Evolutionary conservation across 2,329 filamentous ascomycete genomes (phyloP), one percentile per base, ranked within the genome.

Genomic region (Botrytis cinerea): DNA sequence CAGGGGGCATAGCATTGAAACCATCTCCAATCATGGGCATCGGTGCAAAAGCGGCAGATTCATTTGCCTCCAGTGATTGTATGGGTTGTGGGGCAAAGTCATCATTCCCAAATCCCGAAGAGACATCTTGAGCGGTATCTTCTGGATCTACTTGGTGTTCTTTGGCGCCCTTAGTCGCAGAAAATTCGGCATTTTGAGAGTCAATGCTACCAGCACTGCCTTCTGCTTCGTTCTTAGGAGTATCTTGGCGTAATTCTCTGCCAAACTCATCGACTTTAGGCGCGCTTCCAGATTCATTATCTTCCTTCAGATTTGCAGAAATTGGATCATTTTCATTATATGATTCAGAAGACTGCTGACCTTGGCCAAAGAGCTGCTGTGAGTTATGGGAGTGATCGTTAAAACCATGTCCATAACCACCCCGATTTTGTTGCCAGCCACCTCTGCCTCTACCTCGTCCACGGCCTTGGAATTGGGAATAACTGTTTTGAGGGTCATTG

Each of bases 401-500:
- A 67, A 75, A 77, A 69, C 76, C 78, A 77, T 79, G 75, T 62
- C 77, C 78, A 75, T 78, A 78, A 54, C 77, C 76, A 71, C 79
- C 79, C 62, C 79, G 76, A 57, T 78, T 73, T 70, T 75, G 76
- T 43, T 76, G 77, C 70, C 46, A 73, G n/a, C 80, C 82, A 45
- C 71, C 63, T 61, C 82, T 77, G 71, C 81, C 81, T 75, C 82
- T 81, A 73, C 82, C 79, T 62, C 81, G 78, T 75, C 83, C 82
- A 77, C 83, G 82, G 69, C 81, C 76, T 73, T 77, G 80, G 79
- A 89, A 88, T 80, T 87, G 85, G 82, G 87, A 89, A 83, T 90
- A 89, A 86, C 89, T 79, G 78, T 79, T 79, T 75, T 78, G 90
- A 86, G 92, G 94, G 86, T 94, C 92, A 91, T 93, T 93, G 88